Evolutionary conservation across 495 filamentous ascomycete species (phyloP).

Genomic region (Podospora australis): DNA sequence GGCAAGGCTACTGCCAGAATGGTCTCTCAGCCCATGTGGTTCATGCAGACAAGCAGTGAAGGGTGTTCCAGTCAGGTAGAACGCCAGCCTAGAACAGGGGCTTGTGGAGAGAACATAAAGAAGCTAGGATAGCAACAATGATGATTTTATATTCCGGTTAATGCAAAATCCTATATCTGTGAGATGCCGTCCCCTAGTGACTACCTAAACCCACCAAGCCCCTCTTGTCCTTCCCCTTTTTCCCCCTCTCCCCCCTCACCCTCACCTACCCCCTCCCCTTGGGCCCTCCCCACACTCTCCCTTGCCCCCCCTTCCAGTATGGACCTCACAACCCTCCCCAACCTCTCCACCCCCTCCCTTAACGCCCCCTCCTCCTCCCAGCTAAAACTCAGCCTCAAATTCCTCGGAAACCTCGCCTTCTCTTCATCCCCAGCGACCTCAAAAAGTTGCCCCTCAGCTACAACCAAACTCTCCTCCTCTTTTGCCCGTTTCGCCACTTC

Average conservation of each 20-base stretch:
- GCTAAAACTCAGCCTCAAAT: slow-evolving; percentile 64
- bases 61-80: no score
- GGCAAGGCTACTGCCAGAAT: no score
- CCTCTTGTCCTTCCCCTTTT: not conserved
- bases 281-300: not conserved
- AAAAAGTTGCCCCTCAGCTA: slow-evolving; percentile 61
- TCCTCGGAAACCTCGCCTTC: slow-evolving; percentile 42
- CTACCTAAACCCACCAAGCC: not conserved
- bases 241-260: not conserved
- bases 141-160: no score
- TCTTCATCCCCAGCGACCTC: slow-evolving; percentile 54
- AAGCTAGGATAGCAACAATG: no score
- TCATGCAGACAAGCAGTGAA: no score
- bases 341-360: slow-evolving; percentile 59
- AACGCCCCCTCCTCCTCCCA: slow-evolving; percentile 66
- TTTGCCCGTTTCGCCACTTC: slow-evolving; percentile 50
- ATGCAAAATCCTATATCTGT: no score
- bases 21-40: no score
- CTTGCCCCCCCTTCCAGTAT: slow-evolving; percentile 4
- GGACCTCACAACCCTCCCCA: slow-evolving; percentile 43
- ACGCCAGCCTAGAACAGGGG: no score
- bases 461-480: slow-evolving; percentile 52
- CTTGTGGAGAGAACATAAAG: no score
- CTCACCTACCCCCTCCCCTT: not conserved
- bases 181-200: not conserved